These are phyloP conservation scores for Plenodomus biglobosus DNA, from an alignment of 2,329 filamentous ascomycete species.

Conservation along the genomic window DNA sequence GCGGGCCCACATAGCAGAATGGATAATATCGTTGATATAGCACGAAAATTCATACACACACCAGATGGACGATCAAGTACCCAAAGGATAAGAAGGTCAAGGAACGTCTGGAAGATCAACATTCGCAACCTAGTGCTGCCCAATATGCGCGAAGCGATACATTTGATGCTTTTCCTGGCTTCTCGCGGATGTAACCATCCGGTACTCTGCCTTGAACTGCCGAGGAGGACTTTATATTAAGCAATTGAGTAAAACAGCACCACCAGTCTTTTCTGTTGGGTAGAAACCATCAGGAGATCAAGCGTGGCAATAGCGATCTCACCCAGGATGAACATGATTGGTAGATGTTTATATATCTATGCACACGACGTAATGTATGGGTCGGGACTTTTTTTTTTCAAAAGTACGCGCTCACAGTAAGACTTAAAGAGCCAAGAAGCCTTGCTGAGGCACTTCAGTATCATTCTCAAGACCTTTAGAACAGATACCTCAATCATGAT, in stretches of 20 bases:
- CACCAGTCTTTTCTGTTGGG: background rate
- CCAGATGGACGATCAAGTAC: too few species aligned
- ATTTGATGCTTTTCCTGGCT: background rate
- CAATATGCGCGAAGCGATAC: too few species aligned
- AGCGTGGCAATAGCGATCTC: background rate
- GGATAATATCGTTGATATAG: too few species aligned
- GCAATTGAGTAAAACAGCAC: constrained; percentile 9
- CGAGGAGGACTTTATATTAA: constrained; percentile 17
- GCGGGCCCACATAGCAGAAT: too few species aligned
- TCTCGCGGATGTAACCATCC: constrained; percentile 12
- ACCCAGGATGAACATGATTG: background rate
- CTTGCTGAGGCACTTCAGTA: constrained; percentile 9
- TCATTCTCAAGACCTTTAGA: constrained; percentile 5
- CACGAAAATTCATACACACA: too few species aligned
- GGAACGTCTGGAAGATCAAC: too few species aligned
- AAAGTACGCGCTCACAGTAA: background rate
- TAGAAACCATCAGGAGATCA: background rate
- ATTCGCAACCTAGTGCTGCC: too few species aligned
- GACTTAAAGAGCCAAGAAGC: background rate
- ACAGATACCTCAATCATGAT: constrained; percentile 18
- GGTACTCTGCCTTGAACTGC: constrained; percentile 24
- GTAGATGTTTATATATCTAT: background rate
- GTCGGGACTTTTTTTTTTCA: background rate
- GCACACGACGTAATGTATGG: background rate
- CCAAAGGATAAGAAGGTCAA: too few species aligned